These are phyloP conservation scores for Claviceps citrina DNA, from an alignment of 2,329 filamentous ascomycete genomes.

Conservation along the genomic window DNA sequence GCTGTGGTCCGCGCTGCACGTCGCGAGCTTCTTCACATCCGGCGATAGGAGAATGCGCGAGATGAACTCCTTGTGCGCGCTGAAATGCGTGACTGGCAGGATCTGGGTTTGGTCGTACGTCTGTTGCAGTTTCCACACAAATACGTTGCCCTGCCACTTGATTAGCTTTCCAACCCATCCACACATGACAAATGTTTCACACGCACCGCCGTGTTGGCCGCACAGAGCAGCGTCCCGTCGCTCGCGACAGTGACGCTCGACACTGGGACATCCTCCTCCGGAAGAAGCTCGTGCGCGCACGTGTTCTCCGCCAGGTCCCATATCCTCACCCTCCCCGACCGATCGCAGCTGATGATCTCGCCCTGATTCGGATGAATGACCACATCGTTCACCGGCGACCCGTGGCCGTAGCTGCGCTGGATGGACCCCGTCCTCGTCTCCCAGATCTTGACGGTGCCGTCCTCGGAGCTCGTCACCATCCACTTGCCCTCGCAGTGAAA, in stretches of 20 bases:
- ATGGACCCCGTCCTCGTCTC: slow-evolving; percentile 74
- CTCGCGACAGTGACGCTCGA: slow-evolving; percentile 91
- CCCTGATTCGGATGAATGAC: slow-evolving; percentile 99
- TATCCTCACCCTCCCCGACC: slow-evolving; percentile 78
- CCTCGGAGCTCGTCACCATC: slow-evolving; percentile 98
- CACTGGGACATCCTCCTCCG: slow-evolving; percentile 86
- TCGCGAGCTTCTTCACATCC: slow-evolving; percentile 86
- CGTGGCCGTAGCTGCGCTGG: slow-evolving; percentile 86
- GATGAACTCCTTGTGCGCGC: slow-evolving; percentile 82
- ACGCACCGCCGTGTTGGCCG: slow-evolving; percentile 73
- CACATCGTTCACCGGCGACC: slow-evolving; percentile 83
- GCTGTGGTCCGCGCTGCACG: slow-evolving; percentile 83
- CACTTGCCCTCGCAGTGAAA: slow-evolving; percentile 99
- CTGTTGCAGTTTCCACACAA: slow-evolving; percentile 89
- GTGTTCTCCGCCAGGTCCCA: slow-evolving; percentile 97
- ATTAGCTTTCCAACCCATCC: neutral
- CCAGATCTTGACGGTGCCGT: slow-evolving; percentile 95
- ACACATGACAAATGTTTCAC: no score
- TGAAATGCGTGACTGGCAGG: slow-evolving; percentile 75
- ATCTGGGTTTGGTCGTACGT: slow-evolving; percentile 69
- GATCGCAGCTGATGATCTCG: slow-evolving; percentile 92
- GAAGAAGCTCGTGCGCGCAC: slow-evolving; percentile 89
- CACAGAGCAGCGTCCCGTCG: slow-evolving; percentile 82
- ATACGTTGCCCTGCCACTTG: slow-evolving; percentile 65
- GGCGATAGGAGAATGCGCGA: slow-evolving; percentile 82